These are phyloP conservation scores for Fusarium veterinarium DNA, from an alignment of 2,329 filamentous ascomycete genomes.

Conservation along the genomic window DNA sequence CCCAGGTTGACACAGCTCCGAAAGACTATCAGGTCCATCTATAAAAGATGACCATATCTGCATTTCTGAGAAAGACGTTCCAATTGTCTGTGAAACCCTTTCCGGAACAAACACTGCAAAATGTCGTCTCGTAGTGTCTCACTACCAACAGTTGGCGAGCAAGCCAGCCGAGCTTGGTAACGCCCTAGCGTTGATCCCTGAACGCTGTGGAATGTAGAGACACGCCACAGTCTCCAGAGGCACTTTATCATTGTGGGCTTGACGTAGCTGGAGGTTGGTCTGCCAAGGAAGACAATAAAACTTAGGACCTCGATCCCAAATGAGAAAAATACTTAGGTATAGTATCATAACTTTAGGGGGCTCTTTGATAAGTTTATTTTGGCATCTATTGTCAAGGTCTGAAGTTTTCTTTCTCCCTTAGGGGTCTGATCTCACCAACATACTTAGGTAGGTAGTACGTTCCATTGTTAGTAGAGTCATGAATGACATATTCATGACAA, in stretches of 20 bases:
- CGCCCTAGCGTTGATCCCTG: slow-evolving; percentile 34
- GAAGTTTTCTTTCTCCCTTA: no score
- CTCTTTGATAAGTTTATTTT: no score
- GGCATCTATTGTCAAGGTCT: no score
- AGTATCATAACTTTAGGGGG: no score
- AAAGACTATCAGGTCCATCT: neutral
- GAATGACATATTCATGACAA: slow-evolving; percentile 7
- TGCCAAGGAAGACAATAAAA: no score
- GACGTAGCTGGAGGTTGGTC: slow-evolving; percentile 29
- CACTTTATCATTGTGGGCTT: slow-evolving; percentile 12
- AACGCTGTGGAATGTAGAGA: slow-evolving; percentile 28
- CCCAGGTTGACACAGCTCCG: slow-evolving; percentile 12
- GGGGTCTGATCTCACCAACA: neutral
- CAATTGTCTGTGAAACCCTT: slow-evolving; percentile 20
- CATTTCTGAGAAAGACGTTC: slow-evolving; percentile 23
- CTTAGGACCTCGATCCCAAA: no score
- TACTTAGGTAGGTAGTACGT: neutral
- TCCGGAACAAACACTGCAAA: slow-evolving; percentile 27
- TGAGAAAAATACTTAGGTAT: no score
- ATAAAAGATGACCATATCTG: slow-evolving; percentile 19
- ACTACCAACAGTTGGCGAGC: neutral
- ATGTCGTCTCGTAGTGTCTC: slow-evolving; percentile 29
- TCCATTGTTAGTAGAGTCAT: neutral
- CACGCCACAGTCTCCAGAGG: slow-evolving; percentile 28
- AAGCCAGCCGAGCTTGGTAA: slow-evolving; percentile 39